Base-by-base conservation (phyloP, 169 alveolate species). In the Plasmodium adleri region DNA sequence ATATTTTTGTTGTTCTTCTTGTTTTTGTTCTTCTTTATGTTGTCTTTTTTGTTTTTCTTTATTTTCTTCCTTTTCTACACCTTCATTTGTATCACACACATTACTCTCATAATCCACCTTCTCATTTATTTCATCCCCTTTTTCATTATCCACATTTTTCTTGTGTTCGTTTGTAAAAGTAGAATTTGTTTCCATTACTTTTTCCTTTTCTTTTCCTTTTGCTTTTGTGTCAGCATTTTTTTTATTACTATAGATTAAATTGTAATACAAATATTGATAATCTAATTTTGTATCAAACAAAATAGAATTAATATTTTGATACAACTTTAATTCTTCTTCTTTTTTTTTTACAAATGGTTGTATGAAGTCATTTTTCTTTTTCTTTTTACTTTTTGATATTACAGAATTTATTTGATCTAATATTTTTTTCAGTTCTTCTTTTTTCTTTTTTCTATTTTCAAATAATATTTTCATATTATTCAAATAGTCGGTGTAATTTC, bases 181-280 rank as follows among this genome's bases (percentile, higher is more conserved):
- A 1, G 2, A 3, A 54, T 54, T 54, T 54, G 62, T 54, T 3
- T 0, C 8, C 20, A n/a, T 13, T 15, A 24, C 24, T 3, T 24
- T 62, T 22, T 24, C 26, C n/a, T 3, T 2, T 39, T 20, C 3
- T 15, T 52, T 9, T 28, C 20, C 20, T 17, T 8, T 9, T 2
- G 17, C 13, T 7, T 45, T 47, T 2, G 54, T 1, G 8, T 26
- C 22, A n/a, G 45, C 60, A 12, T 59, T 50, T 22, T 17, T 70
- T 56, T 70, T 83, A 45, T 26, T 83, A 54, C 91, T 70, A 26
- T 70, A 83, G 2, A 83, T 45, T 28, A 83, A 20, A 39, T 83
- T 83, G 39, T 83, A 83, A 49, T 83, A 83, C 91, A 83, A 68
- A 62, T 83, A 71, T 32, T 83, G 91, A 70, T 83, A 83, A 70